Percentiles rank a stretch among this genome's conserved stretches.
These are phyloP conservation scores for Juglanconis sp. DNA, from an alignment of 2,329 filamentous ascomycete genomes.

Conservation along the genomic window DNA sequence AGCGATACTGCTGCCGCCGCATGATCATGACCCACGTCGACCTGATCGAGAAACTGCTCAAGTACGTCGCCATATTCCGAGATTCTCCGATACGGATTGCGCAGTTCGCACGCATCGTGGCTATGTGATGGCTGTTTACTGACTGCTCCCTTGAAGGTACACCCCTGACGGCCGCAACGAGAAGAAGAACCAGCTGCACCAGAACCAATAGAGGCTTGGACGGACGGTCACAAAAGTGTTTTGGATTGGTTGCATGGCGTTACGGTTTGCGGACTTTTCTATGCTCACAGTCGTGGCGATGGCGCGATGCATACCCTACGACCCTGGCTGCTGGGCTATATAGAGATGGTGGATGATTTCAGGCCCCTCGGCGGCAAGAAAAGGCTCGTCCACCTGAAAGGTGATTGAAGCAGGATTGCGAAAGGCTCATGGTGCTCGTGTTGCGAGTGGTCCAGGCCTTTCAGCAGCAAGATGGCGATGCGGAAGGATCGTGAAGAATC, in stretches of 20 bases:
- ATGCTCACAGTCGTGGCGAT: neutral
- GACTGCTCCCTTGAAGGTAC: conserved; percentile 40
- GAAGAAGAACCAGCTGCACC: conserved; percentile 51
- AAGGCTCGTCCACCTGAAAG: neutral
- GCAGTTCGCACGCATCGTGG: neutral
- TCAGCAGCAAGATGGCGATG: neutral
- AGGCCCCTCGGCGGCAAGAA: neutral
- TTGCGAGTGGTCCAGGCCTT: neutral
- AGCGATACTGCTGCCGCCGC: conserved; percentile 95
- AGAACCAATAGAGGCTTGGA: conserved; percentile 10
- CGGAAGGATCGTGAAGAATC: neutral
- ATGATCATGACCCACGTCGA: conserved; percentile 99
- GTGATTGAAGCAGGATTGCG: neutral
- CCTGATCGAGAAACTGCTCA: conserved; percentile 94
- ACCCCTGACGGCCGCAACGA: conserved; percentile 61
- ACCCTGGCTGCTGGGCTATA: neutral
- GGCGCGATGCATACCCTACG: neutral
- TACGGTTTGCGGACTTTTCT: conserved; percentile 4
- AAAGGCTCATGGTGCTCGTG: neutral
- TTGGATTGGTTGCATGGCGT: conserved; percentile 14
- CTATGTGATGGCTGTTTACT: neutral
- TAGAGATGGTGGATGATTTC: neutral
- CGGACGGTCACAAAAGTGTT: neutral
- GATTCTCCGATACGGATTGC: neutral
- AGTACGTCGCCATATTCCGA: conserved; percentile 52